Percentiles rank a stretch among this genome's conserved stretches.
Conservation (phyloP, 768 basidiomycete species). For the Nidularia pulvinata region DNA sequence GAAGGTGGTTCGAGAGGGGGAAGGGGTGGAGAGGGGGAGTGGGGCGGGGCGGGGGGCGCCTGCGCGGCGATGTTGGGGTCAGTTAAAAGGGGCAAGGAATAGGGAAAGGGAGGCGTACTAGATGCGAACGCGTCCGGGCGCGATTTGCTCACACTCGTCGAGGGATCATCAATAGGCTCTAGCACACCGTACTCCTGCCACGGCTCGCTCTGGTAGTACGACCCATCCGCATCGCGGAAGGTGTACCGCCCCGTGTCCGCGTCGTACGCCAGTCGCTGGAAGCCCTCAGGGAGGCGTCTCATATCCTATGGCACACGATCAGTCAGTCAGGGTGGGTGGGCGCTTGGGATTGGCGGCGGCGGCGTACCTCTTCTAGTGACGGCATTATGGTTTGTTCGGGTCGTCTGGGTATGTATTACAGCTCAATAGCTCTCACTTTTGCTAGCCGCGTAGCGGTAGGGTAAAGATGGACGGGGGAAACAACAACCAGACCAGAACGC, state of each 20-base stretch:
- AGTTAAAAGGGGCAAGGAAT: background rate
- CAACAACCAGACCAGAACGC: too few relatives aligned
- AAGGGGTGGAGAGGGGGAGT: background rate
- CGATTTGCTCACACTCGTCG: conserved; percentile 13
- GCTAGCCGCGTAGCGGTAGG: too few relatives aligned
- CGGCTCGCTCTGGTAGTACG: conserved; percentile 40
- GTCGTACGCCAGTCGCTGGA: conserved; percentile 53
- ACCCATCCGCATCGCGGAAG: conserved; percentile 43
- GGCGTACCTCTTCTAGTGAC: too few relatives aligned
- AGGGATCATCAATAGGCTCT: conserved; percentile 23
- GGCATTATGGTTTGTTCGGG: too few relatives aligned
- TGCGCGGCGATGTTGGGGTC: conserved; percentile 3
- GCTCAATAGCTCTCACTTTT: too few relatives aligned
- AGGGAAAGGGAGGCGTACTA: background rate
- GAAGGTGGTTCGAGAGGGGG: conserved; percentile 32
- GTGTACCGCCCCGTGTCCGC: conserved; percentile 50
- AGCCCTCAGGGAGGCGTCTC: conserved; percentile 39
- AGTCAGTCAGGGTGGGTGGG: too few relatives aligned
- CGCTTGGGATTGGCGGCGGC: too few relatives aligned
- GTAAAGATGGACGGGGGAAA: too few relatives aligned
- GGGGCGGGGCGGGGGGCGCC: background rate
- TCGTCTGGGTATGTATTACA: too few relatives aligned
- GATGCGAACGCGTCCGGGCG: conserved; percentile 19
- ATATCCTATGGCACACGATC: conserved; percentile 24
- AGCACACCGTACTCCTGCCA: conserved; percentile 44